Evolutionary conservation across 2,329 filamentous ascomycete species (phyloP), one percentile per base, ranked within the genome.

Genomic region (Penicillium digitatum): DNA sequence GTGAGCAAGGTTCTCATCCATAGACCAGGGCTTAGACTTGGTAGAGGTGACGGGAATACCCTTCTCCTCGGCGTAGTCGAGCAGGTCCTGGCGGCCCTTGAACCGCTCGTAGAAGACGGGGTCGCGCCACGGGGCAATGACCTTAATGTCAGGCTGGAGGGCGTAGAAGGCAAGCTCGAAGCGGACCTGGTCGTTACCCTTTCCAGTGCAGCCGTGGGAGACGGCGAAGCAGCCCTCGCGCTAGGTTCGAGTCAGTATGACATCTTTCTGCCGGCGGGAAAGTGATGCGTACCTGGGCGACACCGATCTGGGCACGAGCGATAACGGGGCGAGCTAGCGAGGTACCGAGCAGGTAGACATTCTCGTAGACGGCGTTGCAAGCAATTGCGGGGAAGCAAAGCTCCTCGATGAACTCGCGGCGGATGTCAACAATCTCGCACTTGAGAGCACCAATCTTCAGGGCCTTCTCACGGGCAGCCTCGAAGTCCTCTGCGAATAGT

Each of bases 321-420:
- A 79, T 79, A 45, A 79, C 76, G 49, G 77, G 74, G 49, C 77
- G 76, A 55, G 77, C 77, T 55, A 75, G 65, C 49, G 67, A 71
- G 32, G 74, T 74, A 61, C 81, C 78, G 60, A 85, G 78, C 44
- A 84, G 78, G 75, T 85, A 85, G 60, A 80, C 77, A 69, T 86
- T 85, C 78, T 90, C 84, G 71, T 86, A 87, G 72, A 85, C 82
- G 59, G 83, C 84, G 62, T 86, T 72, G 69, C 69, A 85, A 55
- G 63, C 62, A 60, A 94, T 83, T 58, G 89, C 89, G 49, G 83
- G 86, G 82, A 87, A 92, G 79, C 87, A 87, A 42, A 94, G 81
- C 78, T 93, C 83, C 65, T 91, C 87, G 63, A 94, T 83, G 68
- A 94, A 92, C 74, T 90, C 87, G 60, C 68, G 80, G 66, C 85